These are phyloP conservation scores for Trichoderma sp. DNA, from an alignment of 2,329 filamentous ascomycete genomes.

Conservation along the genomic window DNA sequence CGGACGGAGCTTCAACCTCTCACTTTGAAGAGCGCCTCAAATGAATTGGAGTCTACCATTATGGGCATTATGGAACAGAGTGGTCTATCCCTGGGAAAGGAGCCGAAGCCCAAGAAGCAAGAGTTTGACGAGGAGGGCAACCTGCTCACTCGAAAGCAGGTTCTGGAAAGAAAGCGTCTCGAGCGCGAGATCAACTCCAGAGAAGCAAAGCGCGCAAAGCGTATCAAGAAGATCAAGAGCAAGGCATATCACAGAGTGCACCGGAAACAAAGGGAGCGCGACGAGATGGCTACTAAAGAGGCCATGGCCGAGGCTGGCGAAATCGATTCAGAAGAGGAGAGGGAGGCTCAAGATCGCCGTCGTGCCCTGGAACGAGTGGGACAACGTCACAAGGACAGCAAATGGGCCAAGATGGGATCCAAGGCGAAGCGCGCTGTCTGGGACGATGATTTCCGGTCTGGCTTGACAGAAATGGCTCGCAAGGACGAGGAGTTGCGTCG, in stretches of 20 bases:
- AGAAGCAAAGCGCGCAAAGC: constrained; percentile 82
- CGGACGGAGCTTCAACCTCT: constrained; percentile 64
- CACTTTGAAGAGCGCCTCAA: constrained; percentile 61
- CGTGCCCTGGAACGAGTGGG: constrained; percentile 83
- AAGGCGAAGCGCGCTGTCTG: constrained; percentile 76
- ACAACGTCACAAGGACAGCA: constrained; percentile 80
- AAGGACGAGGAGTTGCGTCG: constrained; percentile 77
- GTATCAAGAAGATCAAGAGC: constrained; percentile 98
- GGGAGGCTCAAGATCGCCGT: constrained; percentile 64
- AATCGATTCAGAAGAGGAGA: constrained; percentile 63
- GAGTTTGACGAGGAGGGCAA: constrained; percentile 69
- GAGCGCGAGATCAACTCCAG: constrained; percentile 82
- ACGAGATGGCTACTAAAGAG: constrained; percentile 52
- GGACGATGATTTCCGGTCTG: constrained; percentile 81
- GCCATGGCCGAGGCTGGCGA: constrained; percentile 55
- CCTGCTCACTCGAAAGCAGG: constrained; percentile 66
- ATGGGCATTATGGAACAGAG: constrained; percentile 87
- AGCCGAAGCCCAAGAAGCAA: constrained; percentile 51
- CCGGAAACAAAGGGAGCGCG: constrained; percentile 63
- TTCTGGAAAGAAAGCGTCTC: constrained; percentile 70
- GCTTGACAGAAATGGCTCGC: constrained; percentile 75
- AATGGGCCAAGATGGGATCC: constrained; percentile 84
- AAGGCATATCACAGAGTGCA: constrained; percentile 92
- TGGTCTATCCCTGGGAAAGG: constrained; percentile 59
- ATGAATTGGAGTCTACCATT: constrained; percentile 81